Evolutionary conservation across 129 eudicot species (phyloP), one percentile per base, ranked within the genome.

Genomic region (Flaveria sonorensis): DNA sequence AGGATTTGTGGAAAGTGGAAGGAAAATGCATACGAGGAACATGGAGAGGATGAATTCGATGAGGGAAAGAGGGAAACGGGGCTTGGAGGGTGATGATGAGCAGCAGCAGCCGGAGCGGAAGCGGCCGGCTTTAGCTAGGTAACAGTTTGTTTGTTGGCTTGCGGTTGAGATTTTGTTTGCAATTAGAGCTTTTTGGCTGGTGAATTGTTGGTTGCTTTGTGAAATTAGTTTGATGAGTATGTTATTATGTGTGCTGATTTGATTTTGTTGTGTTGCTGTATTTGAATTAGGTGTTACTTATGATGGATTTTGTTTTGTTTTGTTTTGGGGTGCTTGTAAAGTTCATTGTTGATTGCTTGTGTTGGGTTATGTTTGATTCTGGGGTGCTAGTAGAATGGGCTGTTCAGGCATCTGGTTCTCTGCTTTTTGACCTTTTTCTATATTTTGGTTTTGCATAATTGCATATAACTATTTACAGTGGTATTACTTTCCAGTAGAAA

Each of bases 41-140:
- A 90, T 90, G 98, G 98, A 93, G 80, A 80, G 97, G 83, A 87
- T 84, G n/a, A 90, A 88, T 72, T 88, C 96, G 47, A 90, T 88
- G 78, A 86, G 88, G 76, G 91, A 83, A 74, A 83, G 98, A 69
- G 96, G 90, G 13, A 94, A 94, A 65, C 72, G 99, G 78, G 78
- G 87, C 60, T 86, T 94, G 83, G 97, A 93, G 32, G 83, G 85
- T 43, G 96, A 86, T 7, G 87, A 79, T 50, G 86, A 82, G 79
- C 88, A 87, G 72, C 87, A 85, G 81, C 94, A 89, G 82, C 96
- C 96, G 2, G 96, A 87, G 68, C 77, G 97, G 20, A 94, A 94
- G 78, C 86, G 94, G 18, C 99, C 99, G 2, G 97, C 99, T 73
- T 76, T 94, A 76, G 99, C 99, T 85, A 94, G 99, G 99, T 90